Conservation (phyloP, 2,329 filamentous ascomycete species). For the Parastagonospora nodorum region DNA sequence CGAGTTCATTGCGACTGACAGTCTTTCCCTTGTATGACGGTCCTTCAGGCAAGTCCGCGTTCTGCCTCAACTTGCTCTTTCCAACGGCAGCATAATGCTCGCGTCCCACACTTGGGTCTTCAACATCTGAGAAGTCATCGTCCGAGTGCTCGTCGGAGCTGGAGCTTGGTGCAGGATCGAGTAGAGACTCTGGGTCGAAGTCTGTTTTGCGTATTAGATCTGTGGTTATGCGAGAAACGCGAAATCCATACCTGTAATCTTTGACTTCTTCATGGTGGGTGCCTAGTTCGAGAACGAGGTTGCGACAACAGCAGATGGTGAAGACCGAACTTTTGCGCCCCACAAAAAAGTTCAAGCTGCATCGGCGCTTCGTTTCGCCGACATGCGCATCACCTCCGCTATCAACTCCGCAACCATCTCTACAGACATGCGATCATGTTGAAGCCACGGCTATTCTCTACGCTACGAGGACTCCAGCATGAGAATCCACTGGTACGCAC, state of each 20-base stretch:
- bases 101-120: constrained; percentile 64
- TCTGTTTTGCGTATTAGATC: constrained; percentile 56
- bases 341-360: constrained; percentile 38
- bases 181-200: constrained; percentile 75
- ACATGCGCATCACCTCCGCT: constrained; percentile 28
- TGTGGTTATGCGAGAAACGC: background rate
- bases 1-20: constrained; percentile 70
- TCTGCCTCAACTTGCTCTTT: constrained; percentile 83
- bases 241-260: constrained; percentile 27
- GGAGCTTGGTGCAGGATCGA: constrained; percentile 61
- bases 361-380: constrained; percentile 19
- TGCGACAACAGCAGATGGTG: constrained; percentile 6
- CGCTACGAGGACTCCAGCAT: constrained; percentile 61
- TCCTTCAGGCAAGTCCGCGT: constrained; percentile 70
- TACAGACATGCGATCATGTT: constrained; percentile 38
- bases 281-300: constrained; percentile 1
- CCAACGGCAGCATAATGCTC: constrained; percentile 86
- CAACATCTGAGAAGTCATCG: constrained; percentile 49
- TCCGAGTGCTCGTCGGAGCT: constrained; percentile 62
- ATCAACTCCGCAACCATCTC: constrained; percentile 21
- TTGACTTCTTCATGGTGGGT: constrained; percentile 38
- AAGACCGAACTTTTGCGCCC: constrained; percentile 26
- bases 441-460: constrained; percentile 61
- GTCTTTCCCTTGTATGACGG: constrained; percentile 79
- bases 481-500: constrained; percentile 80